These are phyloP conservation scores for Nicotiana attenuata DNA, from an alignment of 257 asterid genomes.

Conservation along the genomic window DNA sequence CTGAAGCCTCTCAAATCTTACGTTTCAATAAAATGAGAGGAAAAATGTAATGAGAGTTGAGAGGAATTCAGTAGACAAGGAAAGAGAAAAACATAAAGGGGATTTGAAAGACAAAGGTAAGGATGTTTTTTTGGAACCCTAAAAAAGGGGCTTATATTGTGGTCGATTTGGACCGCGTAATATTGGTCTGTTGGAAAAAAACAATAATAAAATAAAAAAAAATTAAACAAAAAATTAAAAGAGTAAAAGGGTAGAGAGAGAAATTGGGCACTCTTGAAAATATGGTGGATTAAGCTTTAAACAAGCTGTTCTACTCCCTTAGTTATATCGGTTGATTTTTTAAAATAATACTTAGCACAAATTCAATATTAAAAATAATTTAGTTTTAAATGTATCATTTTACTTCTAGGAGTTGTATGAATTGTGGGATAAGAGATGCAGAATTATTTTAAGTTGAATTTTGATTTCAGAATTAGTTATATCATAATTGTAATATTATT, in stretches of 20 bases:
- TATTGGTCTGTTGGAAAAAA: background rate
- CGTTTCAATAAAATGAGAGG: background rate
- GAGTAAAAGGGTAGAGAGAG: background rate
- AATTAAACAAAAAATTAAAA: no score
- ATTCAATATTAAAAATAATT: no score
- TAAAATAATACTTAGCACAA: no score
- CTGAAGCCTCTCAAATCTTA: background rate
- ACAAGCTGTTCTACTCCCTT: no score
- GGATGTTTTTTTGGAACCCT: conserved; percentile 13
- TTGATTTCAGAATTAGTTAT: background rate
- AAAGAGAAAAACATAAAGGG: background rate
- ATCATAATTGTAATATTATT: background rate
- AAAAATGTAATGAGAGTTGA: background rate
- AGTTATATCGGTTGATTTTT: no score
- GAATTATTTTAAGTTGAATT: background rate
- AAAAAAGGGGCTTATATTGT: conserved; percentile 9
- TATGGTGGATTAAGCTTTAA: no score
- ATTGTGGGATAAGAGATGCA: background rate
- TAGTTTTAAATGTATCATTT: no score
- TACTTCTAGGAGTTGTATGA: background rate
- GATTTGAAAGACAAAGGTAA: background rate
- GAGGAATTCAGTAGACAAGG: background rate
- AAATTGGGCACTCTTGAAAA: background rate
- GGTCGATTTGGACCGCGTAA: conserved; percentile 16
- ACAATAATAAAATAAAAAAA: no score